Conservation (phyloP, 2,329 filamentous ascomycete genomes). For the Neonectria faginata region DNA sequence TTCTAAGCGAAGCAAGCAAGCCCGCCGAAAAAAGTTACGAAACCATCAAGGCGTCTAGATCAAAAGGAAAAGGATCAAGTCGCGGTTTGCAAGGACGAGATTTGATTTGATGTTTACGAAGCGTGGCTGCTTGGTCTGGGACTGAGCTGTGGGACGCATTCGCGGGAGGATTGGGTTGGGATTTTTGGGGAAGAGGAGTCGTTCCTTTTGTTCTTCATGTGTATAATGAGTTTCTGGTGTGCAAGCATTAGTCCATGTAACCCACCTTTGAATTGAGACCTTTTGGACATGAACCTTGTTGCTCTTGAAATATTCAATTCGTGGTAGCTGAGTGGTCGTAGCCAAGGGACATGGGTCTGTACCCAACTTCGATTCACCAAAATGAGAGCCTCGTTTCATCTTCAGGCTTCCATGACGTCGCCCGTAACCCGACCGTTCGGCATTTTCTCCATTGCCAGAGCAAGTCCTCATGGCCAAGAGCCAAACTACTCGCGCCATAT, state of each 20-base stretch:
- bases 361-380: too few species aligned
- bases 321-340: too few species aligned
- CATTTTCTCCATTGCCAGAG: too few species aligned
- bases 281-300: conserved; percentile 11
- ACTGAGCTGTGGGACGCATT: conserved; percentile 15
- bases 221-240: conserved; percentile 24
- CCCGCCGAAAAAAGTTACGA: conserved; percentile 11
- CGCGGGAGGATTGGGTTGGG: conserved; percentile 15
- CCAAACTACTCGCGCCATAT: too few species aligned
- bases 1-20: conserved; percentile 13
- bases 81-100: background rate
- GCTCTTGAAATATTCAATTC: background rate
- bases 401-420: too few species aligned
- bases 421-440: too few species aligned
- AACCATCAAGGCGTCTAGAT: conserved; percentile 16
- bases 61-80: conserved; percentile 13
- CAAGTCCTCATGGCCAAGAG: too few species aligned
- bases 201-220: conserved; percentile 24
- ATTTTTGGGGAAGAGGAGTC: conserved; percentile 21
- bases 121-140: conserved; percentile 17
- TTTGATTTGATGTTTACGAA: conserved; percentile 15
- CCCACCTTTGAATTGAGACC: conserved; percentile 25
- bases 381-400: too few species aligned
- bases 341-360: too few species aligned
- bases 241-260: conserved; percentile 19